Base-by-base conservation (phyloP, 2,329 filamentous ascomycete species). In the Trichophyton mentagrophytes region DNA sequence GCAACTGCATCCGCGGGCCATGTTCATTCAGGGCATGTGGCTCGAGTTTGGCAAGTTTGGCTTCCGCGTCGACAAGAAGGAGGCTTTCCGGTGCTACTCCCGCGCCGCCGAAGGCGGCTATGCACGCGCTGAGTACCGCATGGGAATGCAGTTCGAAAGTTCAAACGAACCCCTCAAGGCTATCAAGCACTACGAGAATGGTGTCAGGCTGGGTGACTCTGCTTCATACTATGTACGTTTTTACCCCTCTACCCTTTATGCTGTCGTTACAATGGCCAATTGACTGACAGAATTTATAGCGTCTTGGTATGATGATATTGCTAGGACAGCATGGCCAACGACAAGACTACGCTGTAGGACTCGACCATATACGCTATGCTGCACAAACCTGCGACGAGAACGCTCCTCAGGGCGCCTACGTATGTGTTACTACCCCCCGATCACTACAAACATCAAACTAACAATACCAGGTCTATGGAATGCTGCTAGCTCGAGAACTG, bases 131-230 rank as follows among this genome's bases (percentile, higher is more conserved):
- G 90, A 97, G 73, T 99, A 99, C 73, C 85, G 93, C 55, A 95
- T 99, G 76, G 93, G 93, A 64, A 99, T 97, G 92, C 87, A 96
- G 61, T 97, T 91, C 71, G 93, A 99, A 75, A 90, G 88, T 72
- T 92, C 90, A 3, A 95, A 95, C 70, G 92, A 99, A 69, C 86
- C 90, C 63, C 82, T 86, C 64, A 96, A 95, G 72, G 93, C 93
- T 4, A 85, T 96, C 69, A 85, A 87, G 69, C 91, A 97, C 73
- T 99, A 97, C 74, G 85, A 90, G 65, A 82, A 83, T 56, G 93
- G 93, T 57, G 85, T 93, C 57, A 82, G 84, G 57, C 78, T 86
- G 66, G 85, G 86, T 25, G 93, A 99, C 75, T 96, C 93, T 15
- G 93, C 93, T 2, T 91, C 90, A 3, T 87, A 85, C 70, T 87